Conservation (phyloP, 2,329 filamentous ascomycete genomes). For the Exophiala sideris region DNA sequence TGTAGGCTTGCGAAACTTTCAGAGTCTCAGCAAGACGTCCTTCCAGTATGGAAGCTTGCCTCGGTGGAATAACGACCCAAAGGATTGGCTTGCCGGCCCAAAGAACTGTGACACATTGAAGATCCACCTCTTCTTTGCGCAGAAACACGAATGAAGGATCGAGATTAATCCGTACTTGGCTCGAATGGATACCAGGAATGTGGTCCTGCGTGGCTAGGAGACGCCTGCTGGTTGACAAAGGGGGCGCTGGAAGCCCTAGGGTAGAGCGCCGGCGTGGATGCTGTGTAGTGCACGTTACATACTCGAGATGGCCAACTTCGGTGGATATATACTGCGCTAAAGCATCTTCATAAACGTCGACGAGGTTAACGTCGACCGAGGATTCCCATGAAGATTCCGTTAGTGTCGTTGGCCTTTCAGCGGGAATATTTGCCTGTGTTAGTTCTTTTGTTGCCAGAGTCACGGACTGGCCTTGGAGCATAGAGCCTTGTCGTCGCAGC, state of each 20-base stretch:
- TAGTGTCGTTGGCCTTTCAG: not conserved
- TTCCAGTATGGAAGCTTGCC: constrained; percentile 2
- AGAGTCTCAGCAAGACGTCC: not conserved
- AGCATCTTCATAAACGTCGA: not conserved
- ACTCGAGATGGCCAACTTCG: not conserved
- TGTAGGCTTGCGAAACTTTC: not conserved
- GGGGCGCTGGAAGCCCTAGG: not conserved
- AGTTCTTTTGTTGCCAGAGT: not conserved
- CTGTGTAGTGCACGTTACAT: not conserved
- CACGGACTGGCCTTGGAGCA: not conserved
- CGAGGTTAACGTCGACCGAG: not conserved
- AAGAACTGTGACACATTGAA: constrained; percentile 2
- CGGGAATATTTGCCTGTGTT: not conserved
- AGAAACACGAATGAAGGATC: constrained; percentile 1
- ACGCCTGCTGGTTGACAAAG: not conserved
- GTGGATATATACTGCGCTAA: not conserved
- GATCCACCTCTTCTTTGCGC: constrained; percentile 2
- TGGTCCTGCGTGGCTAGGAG: not conserved
- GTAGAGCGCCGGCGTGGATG: not conserved
- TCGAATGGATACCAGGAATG: constrained; percentile 2
- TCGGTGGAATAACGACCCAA: constrained; percentile 2
- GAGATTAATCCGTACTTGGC: not conserved
- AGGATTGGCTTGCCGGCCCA: not conserved
- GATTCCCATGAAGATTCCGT: not conserved
- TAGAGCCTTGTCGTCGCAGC: not conserved